Evolutionary conservation across 164 flowering plant species (phyloP).

Genomic region (Stephania cephalantha): DNA sequence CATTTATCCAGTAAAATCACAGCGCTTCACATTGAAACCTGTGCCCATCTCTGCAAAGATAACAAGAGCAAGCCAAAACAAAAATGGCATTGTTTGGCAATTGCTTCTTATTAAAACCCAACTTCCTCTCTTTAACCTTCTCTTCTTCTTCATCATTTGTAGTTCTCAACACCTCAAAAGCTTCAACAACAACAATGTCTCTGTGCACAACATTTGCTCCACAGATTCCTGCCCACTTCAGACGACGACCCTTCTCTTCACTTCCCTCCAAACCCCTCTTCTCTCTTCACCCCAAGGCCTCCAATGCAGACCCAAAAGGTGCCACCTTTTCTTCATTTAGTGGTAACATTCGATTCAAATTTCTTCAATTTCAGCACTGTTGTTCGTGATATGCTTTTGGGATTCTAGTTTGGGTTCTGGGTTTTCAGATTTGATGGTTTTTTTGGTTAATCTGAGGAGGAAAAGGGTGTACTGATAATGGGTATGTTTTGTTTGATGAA

Average conservation of each 20-base stretch:
- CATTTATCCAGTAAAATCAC: too few relatives aligned
- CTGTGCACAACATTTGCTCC: constrained; percentile 37
- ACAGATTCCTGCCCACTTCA: constrained; percentile 22
- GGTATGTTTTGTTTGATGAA: background rate
- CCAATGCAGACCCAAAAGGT: constrained; percentile 39
- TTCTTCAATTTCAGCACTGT: background rate
- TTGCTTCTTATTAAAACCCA: constrained; percentile 4
- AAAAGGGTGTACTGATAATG: background rate
- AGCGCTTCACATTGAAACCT: background rate
- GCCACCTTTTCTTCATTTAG: background rate
- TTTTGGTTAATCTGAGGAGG: background rate
- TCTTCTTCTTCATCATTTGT: constrained; percentile 1
- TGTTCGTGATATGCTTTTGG: background rate
- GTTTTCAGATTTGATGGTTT: background rate
- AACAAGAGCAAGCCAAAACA: background rate
- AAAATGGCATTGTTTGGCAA: background rate
- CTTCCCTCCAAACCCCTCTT: constrained; percentile 20
- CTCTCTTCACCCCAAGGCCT: constrained; percentile 26
- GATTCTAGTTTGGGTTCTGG: constrained; percentile 1
- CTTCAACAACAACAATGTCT: constrained; percentile 31
- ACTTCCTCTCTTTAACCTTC: background rate
- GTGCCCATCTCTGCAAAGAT: background rate
- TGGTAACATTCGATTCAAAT: background rate
- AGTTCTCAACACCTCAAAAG: constrained; percentile 16
- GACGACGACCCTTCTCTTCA: constrained; percentile 27